phyloP scores from a whole-genome alignment of 495 filamentous ascomycete species.

The Pyrenula aspistea region DNA sequence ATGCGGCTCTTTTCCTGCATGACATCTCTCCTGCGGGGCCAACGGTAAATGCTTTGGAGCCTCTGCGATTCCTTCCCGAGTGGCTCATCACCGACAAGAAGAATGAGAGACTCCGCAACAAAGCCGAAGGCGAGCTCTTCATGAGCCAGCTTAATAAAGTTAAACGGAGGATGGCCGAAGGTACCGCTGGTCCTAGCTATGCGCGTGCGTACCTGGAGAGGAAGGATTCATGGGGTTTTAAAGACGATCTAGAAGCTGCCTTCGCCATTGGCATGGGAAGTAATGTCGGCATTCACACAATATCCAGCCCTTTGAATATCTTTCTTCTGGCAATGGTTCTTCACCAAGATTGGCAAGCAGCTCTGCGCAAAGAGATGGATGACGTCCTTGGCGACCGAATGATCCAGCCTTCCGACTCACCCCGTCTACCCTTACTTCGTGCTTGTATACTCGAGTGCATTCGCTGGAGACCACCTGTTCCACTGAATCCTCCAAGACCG shows the following conservation, averaged over 20 bases:
- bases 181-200: not conserved
- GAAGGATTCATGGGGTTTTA: not conserved
- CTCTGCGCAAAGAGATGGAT: slow-evolving; percentile 49
- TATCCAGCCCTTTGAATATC: slow-evolving; percentile 14
- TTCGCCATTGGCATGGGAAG: not conserved
- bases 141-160: not conserved
- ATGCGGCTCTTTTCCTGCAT: not conserved
- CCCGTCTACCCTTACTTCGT: not conserved
- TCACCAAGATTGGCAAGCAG: slow-evolving; percentile 36
- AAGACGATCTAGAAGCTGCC: not conserved
- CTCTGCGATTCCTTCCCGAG: not conserved
- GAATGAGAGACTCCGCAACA: not conserved
- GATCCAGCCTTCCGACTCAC: not conserved
- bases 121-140: not conserved
- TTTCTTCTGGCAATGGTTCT: slow-evolving; percentile 37
- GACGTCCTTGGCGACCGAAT: slow-evolving; percentile 25
- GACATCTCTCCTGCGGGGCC: not conserved
- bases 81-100: not conserved
- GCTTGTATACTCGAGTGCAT: not conserved
- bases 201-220: not conserved
- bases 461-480: not conserved
- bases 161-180: not conserved
- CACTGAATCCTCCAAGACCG: slow-evolving; percentile 3
- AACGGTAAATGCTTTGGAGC: not conserved
- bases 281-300: slow-evolving; percentile 1